A percentile compares a stretch with the other conserved stretches of the same genome.
These are phyloP conservation scores for Pythium grandisporangium DNA, from an alignment of 352 stramenopile genomes.

Conservation along the genomic window DNA sequence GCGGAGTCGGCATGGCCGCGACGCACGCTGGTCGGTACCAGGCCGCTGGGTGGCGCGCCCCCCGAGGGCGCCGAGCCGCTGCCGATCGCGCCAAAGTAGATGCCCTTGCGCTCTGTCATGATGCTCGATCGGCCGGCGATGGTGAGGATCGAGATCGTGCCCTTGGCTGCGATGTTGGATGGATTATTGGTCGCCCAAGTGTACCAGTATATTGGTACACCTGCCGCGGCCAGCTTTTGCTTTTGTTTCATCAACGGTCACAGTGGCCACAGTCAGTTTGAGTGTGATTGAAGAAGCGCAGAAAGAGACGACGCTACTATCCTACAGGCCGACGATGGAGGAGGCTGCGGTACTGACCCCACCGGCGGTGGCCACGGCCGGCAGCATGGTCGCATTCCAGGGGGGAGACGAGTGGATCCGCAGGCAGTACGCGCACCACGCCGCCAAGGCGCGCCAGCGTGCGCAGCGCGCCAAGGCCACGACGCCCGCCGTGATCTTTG, in stretches of 20 bases:
- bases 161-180: no score
- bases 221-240: no score
- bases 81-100: slow-evolving; percentile 76
- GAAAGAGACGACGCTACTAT: no score
- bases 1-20: slow-evolving; percentile 9
- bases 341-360: no score
- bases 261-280: no score
- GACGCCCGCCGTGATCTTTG: slow-evolving; percentile 36
- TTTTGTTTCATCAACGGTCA: no score
- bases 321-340: no score
- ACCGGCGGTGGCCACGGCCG: slow-evolving; percentile 4
- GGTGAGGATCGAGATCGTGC: slow-evolving; percentile 6
- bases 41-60: slow-evolving; percentile 6
- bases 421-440: slow-evolving; percentile 22
- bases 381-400: slow-evolving; percentile 22
- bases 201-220: no score
- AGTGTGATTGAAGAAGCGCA: no score
- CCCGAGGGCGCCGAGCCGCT: slow-evolving; percentile 3
- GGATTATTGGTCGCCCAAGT: no score
- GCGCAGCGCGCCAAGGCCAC: slow-evolving; percentile 17
- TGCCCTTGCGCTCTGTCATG: slow-evolving; percentile 69
- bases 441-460: slow-evolving; percentile 26
- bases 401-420: slow-evolving; percentile 50
- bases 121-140: slow-evolving; percentile 2
- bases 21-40: slow-evolving; percentile 36